Conservation (phyloP, 805 yeast species). For the Metschnikowia vanudenii region DNA sequence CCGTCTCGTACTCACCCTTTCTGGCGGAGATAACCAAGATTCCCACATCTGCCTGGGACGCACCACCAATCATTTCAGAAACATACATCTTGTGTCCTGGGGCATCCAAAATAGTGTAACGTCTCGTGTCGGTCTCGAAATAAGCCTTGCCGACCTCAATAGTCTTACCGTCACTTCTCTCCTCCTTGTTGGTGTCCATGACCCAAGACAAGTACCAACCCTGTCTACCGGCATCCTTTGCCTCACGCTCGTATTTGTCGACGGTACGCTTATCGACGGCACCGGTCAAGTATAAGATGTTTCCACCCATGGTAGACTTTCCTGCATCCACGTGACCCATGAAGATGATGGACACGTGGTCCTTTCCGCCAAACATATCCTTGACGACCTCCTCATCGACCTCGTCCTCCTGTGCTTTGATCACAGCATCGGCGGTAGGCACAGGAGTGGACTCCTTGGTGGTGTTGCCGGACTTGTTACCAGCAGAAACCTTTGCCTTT, state of each 20-base stretch:
- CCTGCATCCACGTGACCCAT: constrained; percentile 99
- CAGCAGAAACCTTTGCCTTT: constrained; percentile 8
- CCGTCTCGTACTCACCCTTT: constrained; percentile 99
- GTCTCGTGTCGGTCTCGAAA: constrained; percentile 96
- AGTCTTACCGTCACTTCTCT: constrained; percentile 98
- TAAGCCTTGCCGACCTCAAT: constrained; percentile 98
- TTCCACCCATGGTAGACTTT: constrained; percentile 99
- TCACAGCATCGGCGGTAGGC: constrained; percentile 47
- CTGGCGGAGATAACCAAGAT: constrained; percentile 95
- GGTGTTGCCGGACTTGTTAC: constrained; percentile 17
- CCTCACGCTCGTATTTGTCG: constrained; percentile 97
- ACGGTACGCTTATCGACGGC: constrained; percentile 98
- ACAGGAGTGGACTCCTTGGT: constrained; percentile 23
- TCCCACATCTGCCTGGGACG: constrained; percentile 99
- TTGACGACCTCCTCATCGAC: constrained; percentile 84
- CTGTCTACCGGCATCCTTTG: constrained; percentile 99
- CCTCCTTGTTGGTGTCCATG: constrained; percentile 99
- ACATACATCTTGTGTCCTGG: constrained; percentile 99
- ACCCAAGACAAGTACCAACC: constrained; percentile 99
- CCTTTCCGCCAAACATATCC: constrained; percentile 96
- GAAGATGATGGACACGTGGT: constrained; percentile 92
- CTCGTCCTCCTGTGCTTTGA: constrained; percentile 72
- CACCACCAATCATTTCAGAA: constrained; percentile 99
- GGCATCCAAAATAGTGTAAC: constrained; percentile 97
- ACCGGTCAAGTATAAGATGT: constrained; percentile 86